Conservation (phyloP, 257 asterid genomes). For the Phtheirospermum japonicum region DNA sequence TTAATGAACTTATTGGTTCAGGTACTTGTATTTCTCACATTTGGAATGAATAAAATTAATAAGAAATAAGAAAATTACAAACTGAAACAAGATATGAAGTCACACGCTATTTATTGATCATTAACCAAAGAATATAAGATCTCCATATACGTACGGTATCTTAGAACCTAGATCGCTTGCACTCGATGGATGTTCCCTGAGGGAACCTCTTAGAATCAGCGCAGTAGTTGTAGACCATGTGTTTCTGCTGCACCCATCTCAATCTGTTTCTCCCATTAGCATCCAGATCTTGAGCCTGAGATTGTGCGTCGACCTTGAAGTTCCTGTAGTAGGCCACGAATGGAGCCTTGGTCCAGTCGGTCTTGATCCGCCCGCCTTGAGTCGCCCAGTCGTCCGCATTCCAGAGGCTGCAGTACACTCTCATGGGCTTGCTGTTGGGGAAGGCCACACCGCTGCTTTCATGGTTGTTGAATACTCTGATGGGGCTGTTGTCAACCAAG, state of each 20-base stretch:
- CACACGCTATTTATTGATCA: too few relatives aligned
- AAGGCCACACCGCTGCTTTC: constrained; percentile 36
- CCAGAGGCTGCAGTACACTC: constrained; percentile 55
- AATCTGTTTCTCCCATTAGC: constrained; percentile 39
- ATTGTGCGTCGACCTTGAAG: constrained; percentile 29
- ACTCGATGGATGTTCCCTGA: constrained; percentile 38
- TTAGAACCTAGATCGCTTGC: constrained; percentile 38
- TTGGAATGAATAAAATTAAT: too few relatives aligned
- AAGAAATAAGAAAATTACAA: too few relatives aligned
- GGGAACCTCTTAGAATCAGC: constrained; percentile 44
- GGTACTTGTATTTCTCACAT: too few relatives aligned
- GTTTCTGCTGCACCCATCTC: constrained; percentile 48
- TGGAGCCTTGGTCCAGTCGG: constrained; percentile 54
- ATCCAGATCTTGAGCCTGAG: constrained; percentile 35
- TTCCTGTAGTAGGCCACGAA: constrained; percentile 47
- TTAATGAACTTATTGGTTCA: too few relatives aligned
- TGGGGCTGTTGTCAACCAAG: constrained; percentile 47
- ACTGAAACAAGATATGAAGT: too few relatives aligned
- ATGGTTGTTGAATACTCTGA: constrained; percentile 48
- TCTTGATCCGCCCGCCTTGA: constrained; percentile 55
- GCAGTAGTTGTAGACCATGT: constrained; percentile 52
- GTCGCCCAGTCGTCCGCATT: constrained; percentile 62
- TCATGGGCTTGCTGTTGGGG: constrained; percentile 46
- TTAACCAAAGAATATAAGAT: too few relatives aligned
- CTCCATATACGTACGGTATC: too few relatives aligned